Evolutionary conservation across 2,329 filamentous ascomycete genomes (phyloP).

Genomic region (Mycosphaerelloides madeirae): DNA sequence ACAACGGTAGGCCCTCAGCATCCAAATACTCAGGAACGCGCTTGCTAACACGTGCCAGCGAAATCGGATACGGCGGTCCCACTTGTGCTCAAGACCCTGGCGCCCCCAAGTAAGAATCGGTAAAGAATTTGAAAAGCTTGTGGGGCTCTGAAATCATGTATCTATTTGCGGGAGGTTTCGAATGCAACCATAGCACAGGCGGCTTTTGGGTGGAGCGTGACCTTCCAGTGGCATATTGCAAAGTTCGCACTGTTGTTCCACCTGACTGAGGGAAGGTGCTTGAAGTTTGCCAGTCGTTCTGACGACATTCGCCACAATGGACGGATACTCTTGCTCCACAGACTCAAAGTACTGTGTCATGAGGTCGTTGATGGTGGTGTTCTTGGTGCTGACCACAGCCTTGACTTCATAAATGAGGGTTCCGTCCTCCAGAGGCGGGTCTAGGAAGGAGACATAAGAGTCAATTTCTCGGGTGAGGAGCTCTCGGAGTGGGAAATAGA

Average conservation of each 20-base stretch:
- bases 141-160: too few species aligned
- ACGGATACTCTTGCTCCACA: conserved; percentile 80
- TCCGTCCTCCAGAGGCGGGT: conserved; percentile 36
- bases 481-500: conserved; percentile 81
- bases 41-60: too few species aligned
- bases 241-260: conserved; percentile 52
- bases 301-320: conserved; percentile 92
- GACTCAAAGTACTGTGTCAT: conserved; percentile 84
- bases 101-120: background rate
- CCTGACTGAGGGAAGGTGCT: conserved; percentile 36
- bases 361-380: conserved; percentile 84
- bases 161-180: conserved; percentile 16
- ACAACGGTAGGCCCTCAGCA: conserved; percentile 6
- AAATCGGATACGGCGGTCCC: conserved; percentile 10
- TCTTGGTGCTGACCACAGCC: conserved; percentile 59
- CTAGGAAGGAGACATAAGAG: conserved; percentile 51
- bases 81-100: conserved; percentile 15
- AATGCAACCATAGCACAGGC: conserved; percentile 69
- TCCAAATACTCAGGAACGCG: too few species aligned
- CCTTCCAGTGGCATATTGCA: conserved; percentile 61
- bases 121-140: too few species aligned
- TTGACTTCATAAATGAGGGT: conserved; percentile 31
- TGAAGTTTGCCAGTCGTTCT: conserved; percentile 81
- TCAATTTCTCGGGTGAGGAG: conserved; percentile 75
- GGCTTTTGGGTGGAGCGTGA: conserved; percentile 24